These are phyloP conservation scores for Rhinocladiella similis DNA, from an alignment of 2,329 filamentous ascomycete species.

Conservation along the genomic window DNA sequence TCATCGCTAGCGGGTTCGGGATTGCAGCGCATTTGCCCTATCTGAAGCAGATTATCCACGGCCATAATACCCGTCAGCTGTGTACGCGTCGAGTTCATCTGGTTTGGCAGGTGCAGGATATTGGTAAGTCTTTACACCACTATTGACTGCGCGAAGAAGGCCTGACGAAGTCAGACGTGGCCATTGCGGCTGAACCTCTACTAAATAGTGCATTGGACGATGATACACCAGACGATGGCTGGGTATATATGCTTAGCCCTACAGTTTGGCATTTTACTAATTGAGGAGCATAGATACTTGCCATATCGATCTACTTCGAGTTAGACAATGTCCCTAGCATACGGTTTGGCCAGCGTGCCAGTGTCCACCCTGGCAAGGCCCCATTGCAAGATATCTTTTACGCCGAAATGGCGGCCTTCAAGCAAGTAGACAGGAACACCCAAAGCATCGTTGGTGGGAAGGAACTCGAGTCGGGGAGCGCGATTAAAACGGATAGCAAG, in stretches of 20 bases:
- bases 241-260: background rate
- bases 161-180: background rate
- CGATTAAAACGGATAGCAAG: too few species aligned
- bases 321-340: background rate
- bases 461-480: too few species aligned
- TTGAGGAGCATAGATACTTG: background rate
- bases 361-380: background rate
- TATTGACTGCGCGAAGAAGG: too few species aligned
- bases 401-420: too few species aligned
- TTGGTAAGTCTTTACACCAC: slow-evolving; percentile 25
- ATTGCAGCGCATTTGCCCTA: too few species aligned
- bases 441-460: too few species aligned
- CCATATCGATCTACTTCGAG: background rate
- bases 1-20: slow-evolving; percentile 36
- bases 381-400: too few species aligned
- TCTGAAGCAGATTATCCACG: slow-evolving; percentile 39
- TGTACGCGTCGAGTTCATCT: slow-evolving; percentile 35
- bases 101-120: slow-evolving; percentile 34
- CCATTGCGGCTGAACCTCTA: background rate
- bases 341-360: background rate
- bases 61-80: slow-evolving; percentile 34
- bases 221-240: background rate
- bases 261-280: background rate
- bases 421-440: too few species aligned
- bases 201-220: background rate